Evolutionary conservation across 805 yeast genomes (phyloP), one percentile per base, ranked within the genome.

Genomic region (Saccharomycopsis selenospora): DNA sequence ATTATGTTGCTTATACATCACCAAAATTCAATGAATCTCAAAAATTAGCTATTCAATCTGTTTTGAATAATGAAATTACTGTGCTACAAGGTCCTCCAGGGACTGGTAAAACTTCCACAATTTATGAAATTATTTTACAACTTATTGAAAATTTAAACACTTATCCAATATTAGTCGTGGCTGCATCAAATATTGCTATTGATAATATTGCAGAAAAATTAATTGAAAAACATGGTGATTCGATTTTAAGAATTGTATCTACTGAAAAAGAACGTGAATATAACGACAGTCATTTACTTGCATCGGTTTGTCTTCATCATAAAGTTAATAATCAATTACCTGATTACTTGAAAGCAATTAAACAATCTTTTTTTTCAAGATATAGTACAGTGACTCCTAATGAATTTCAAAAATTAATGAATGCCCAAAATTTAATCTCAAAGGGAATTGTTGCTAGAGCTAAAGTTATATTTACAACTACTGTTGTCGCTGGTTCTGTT

Each of bases 31-130:
- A 79, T 57, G 76, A 71, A 4, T 79, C 85, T 0, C 85, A 79
- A 52, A 76, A 76, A 53, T 67, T 68, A 27, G 81, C 82, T 5
- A 48, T 68, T 38, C 80, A 77, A 52, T 73, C 78, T 40, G 80
- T 71, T 5, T 61, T 72, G 50, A 73, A 69, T 58, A 77, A 68
- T 57, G 66, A 73, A 20, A 73, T 71, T 36, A 78, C 80, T 2
- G 56, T 83, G 14, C 68, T 84, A 17, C 90, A 82, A 61, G 91
- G 90, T 2, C 91, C 91, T 1, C 90, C 90, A 2, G 91, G 90
- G 11, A 84, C 91, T 0, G 91, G 91, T 48, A 83, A 83, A 60
- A 84, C 91, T 0, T 77, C 81, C 42, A 83, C 89, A 0, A 65
- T 84, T 24, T 78, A 81, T 43, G 90, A 83, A 57, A 67, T 82